Evolutionary conservation across 176 grass and related monocot genomes (phyloP).

Genomic region (Calamus simplicifolius): DNA sequence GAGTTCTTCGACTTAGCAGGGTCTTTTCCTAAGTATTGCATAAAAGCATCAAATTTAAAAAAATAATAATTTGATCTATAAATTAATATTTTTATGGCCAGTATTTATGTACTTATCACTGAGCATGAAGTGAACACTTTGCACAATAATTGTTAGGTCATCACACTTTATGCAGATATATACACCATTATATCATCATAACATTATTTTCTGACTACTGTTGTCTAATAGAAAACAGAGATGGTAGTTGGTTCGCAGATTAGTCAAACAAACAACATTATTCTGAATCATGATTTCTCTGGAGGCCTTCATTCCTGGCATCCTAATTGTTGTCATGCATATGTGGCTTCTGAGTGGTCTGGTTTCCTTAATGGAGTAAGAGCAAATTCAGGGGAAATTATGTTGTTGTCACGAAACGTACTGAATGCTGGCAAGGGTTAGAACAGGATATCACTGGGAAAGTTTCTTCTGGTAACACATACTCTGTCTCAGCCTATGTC

Average conservation of each 20-base stretch:
- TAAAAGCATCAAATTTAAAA: no score
- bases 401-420: conserved; percentile 69
- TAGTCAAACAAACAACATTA: conserved; percentile 35
- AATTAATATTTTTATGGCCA: no score
- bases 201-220: conserved; percentile 5
- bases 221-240: conserved; percentile 48
- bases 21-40: no score
- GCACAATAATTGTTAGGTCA: no score
- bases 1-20: no score
- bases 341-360: conserved; percentile 83
- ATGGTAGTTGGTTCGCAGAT: conserved; percentile 13
- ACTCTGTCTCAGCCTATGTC: conserved; percentile 50
- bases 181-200: no score
- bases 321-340: conserved; percentile 58
- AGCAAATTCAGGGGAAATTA: conserved; percentile 76
- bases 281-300: conserved; percentile 63
- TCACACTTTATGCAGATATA: no score
- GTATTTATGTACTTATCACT: no score
- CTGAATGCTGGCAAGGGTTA: conserved; percentile 76
- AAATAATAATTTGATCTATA: no score
- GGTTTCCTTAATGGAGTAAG: conserved; percentile 68
- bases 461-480: conserved; percentile 39
- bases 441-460: conserved; percentile 79
- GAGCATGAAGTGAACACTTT: no score
- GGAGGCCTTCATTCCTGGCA: conserved; percentile 59